Base-by-base conservation (phyloP, 2,329 filamentous ascomycete species). In the Fusarium guadeloupense region DNA sequence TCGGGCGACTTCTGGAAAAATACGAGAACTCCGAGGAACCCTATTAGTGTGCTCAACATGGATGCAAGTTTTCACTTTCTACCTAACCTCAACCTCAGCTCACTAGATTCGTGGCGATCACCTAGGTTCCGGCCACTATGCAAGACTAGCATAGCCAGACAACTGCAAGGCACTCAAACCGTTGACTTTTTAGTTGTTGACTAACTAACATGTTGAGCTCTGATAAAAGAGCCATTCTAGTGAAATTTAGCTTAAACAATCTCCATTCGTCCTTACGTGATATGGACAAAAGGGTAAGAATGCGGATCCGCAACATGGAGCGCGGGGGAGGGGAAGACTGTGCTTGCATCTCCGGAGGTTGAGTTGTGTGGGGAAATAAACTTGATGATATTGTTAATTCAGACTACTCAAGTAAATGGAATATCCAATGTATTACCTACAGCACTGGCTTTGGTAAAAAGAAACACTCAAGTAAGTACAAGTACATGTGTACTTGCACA, bases 251-350 rank as follows among this genome's bases (percentile, higher is more conserved):
- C 44, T 48, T 31, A 31, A 42, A 20, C 16, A 16, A 37, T 45
- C 54, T 44, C 46, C 37, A 43, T 42, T 30, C 35, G 35, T 28
- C 57, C 46, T 46, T 53, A 46, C 48, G 48, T 42, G 48, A 53
- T 51, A 30, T 13, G 25, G 21, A 33, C 26, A 30, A 48, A 59
- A 40, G 47, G 17, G n/a, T n/a, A 28, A 45, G 45, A 50, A 26
- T 52, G 55, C 60, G 60, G 60, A 56, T 64, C 60, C 59, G 60
- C 60, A 50, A 39, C 43, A 17, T 38, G 39, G 19, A 19, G 46
- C 39, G 59, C 57, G 57, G 59, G 56, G 59, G 44, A 51, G 56
- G 34, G 31, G 33, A 33, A 37, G 41, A 38, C 33, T 35, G 28
- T 40, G 53, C 58, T n/a, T 37, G 43, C 43, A 39, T 37, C 39